Base-by-base conservation (phyloP, 208 protist species). In the Acanthamoeba lugdunensis region DNA sequence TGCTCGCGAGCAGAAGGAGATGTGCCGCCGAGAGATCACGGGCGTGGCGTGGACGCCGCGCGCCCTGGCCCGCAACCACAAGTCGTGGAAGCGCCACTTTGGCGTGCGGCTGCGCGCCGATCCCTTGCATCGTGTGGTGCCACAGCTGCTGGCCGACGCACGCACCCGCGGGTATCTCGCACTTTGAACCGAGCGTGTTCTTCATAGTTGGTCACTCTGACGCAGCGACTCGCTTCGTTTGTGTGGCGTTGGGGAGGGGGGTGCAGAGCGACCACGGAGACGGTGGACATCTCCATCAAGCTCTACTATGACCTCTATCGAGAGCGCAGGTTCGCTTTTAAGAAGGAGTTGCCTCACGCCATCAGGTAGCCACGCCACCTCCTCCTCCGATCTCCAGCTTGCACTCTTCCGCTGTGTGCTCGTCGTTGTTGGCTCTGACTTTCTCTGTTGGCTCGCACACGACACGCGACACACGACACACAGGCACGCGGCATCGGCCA, bases 21-120 rank as follows among this genome's bases (percentile, higher is more conserved):
- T 33, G 69, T 77, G 69, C 37, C 69, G 37, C 4, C 0, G 21
- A 23, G 69, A 77, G 69, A 11, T 77, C 33, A 48, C 8, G 30
- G 23, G n/a, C 0, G 69, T 77, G 14, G 37, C 45, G n/a, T 77
- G 69, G 69, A 77, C 69, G 69, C 33, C n/a, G 30, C 69, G 69
- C n/a, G 21, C 21, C 2, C 69, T 77, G 33, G 8, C 69, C 11
- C 69, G 69, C 30, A 9, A 13, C 33, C 69, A 77, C 69, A 77
- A 77, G 69, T 77, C 69, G n/a, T 77, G 69, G 69, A 77, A 77
- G 69, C 69, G 37, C 16, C 69, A 77, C 37, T 77, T 77, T 48
- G 37, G n/a, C 69, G 69, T 77, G n/a, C 69, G 69, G 8, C 69
- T 21, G n/a, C 69, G 69, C 69, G 3, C 5, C 69, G n/a, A 21